Evolutionary conservation across 371 early-diverging fungal genomes (phyloP).

Genomic region (Rhizopus sp.): DNA sequence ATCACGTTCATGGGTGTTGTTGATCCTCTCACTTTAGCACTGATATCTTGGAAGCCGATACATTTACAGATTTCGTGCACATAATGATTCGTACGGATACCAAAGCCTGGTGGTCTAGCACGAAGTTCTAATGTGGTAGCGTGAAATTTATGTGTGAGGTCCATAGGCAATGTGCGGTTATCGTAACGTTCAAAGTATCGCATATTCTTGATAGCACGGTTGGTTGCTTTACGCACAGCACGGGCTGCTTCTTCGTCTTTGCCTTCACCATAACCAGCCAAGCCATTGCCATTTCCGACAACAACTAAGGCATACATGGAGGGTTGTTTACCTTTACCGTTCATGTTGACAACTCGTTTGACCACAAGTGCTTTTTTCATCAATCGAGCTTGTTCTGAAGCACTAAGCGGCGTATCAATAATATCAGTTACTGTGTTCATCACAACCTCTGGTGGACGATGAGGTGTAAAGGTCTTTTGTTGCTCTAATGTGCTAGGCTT

Average conservation of each 20-base stretch:
- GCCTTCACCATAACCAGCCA: constrained; percentile 96
- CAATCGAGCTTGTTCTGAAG: constrained; percentile 45
- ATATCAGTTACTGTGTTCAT: constrained; percentile 43
- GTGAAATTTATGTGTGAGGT: constrained; percentile 89
- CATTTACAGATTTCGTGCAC: constrained; percentile 96
- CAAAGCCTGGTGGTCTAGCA: constrained; percentile 94
- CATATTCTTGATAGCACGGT: constrained; percentile 87
- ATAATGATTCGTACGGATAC: constrained; percentile 87
- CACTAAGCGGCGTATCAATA: constrained; percentile 40
- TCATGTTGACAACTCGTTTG: constrained; percentile 84
- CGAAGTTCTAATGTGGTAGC: constrained; percentile 81
- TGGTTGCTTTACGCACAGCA: constrained; percentile 91
- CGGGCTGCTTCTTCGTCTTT: constrained; percentile 78
- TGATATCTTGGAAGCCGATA: constrained; percentile 91
- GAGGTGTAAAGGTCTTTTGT: constrained; percentile 35
- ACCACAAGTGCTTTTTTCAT: constrained; percentile 76
- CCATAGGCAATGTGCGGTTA: constrained; percentile 91
- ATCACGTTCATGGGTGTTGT: constrained; percentile 97
- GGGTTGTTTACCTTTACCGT: constrained; percentile 83
- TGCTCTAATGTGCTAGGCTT: constrained; percentile 34
- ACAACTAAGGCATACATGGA: constrained; percentile 91
- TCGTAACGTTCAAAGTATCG: constrained; percentile 87
- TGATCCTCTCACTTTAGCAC: constrained; percentile 91
- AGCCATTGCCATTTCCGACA: constrained; percentile 93
- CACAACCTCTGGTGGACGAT: constrained; percentile 44